phyloP scores from a whole-genome alignment of 164 flowering plant species.

The Aristolochia californica region DNA sequence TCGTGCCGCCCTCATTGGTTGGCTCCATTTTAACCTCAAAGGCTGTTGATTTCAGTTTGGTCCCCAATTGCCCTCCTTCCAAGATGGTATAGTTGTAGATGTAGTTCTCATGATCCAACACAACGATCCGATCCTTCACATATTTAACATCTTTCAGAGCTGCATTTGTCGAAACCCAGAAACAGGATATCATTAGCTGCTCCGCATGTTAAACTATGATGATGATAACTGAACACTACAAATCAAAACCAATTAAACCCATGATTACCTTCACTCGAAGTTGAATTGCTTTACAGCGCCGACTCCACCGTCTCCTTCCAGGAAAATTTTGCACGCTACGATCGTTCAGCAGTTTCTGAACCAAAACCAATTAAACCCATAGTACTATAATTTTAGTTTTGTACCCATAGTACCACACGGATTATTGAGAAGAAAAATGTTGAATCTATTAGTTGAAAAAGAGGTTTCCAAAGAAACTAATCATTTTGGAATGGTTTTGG shows the following conservation, averaged over 20 bases:
- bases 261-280: background rate
- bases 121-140: constrained; percentile 1
- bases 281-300: constrained; percentile 5
- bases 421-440: no score
- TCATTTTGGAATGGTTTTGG: no score
- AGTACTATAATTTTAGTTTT: no score
- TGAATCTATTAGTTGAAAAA: no score
- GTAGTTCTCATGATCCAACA: background rate
- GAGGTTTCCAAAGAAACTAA: no score
- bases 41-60: constrained; percentile 1
- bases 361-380: no score
- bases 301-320: constrained; percentile 5
- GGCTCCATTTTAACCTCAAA: background rate
- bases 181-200: no score
- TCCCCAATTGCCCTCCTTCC: constrained; percentile 3
- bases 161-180: background rate
- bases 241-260: background rate
- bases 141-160: constrained; percentile 1
- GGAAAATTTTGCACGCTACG: no score
- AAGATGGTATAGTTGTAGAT: background rate
- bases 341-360: no score
- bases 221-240: background rate
- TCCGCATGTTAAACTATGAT: no score
- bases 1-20: background rate
- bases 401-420: no score